Evolutionary conservation across 1,284 basidiomycete species (phyloP).

Genomic region (Phellopilus nigrolimitatus): DNA sequence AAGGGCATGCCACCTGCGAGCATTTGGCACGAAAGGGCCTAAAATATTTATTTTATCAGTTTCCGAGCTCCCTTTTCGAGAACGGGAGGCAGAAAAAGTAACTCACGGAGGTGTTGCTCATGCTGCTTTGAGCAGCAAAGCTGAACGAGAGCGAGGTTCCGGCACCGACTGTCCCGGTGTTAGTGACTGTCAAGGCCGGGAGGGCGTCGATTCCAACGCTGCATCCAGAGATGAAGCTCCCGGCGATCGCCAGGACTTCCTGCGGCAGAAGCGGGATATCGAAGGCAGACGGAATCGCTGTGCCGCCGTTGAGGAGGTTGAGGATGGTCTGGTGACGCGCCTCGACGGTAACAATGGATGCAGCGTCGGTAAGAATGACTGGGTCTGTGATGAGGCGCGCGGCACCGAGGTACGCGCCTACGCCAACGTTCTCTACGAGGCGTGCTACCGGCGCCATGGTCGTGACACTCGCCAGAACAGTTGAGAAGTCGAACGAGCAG

Average conservation of each 20-base stretch:
- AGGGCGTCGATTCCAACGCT: constrained; percentile 61
- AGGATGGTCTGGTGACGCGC: constrained; percentile 77
- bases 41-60: constrained; percentile 25
- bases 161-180: constrained; percentile 46
- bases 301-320: constrained; percentile 61
- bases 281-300: constrained; percentile 61
- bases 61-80: background rate
- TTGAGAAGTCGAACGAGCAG: constrained; percentile 69
- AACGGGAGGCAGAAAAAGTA: background rate
- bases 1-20: constrained; percentile 56
- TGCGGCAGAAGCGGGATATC: constrained; percentile 64
- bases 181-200: constrained; percentile 57
- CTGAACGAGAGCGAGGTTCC: constrained; percentile 63
- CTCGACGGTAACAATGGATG: constrained; percentile 76
- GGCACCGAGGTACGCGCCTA: constrained; percentile 76
- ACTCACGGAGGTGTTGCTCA: constrained; percentile 41
- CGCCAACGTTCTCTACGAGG: constrained; percentile 76
- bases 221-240: constrained; percentile 69
- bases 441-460: constrained; percentile 75
- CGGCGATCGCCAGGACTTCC: constrained; percentile 72
- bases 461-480: constrained; percentile 58
- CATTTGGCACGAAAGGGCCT: constrained; percentile 70
- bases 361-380: constrained; percentile 63
- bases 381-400: constrained; percentile 61
- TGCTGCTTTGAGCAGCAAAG: constrained; percentile 51